Percentiles rank a stretch among this genome's conserved stretches.
These are phyloP conservation scores for Candida buenavistaensis DNA, from an alignment of 1,139 yeast genomes.

Conservation along the genomic window DNA sequence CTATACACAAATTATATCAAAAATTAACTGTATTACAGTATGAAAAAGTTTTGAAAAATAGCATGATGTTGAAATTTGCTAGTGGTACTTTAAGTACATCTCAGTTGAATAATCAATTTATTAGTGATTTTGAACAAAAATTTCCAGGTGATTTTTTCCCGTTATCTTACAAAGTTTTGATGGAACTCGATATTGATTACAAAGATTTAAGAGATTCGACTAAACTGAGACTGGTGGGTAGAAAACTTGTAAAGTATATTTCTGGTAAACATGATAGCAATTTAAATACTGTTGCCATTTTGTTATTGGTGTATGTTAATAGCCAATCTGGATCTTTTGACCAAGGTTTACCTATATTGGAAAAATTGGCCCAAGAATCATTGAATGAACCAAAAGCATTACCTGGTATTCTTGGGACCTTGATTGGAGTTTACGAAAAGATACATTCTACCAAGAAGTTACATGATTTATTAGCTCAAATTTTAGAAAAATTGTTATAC, in stretches of 20 bases:
- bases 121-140: slow-evolving; percentile 20
- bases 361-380: slow-evolving; percentile 24
- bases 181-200: slow-evolving; percentile 27
- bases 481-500: slow-evolving; percentile 22
- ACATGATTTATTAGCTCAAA: slow-evolving; percentile 23
- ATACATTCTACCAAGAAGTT: slow-evolving; percentile 26
- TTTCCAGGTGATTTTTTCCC: slow-evolving; percentile 38
- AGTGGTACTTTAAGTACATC: slow-evolving; percentile 35
- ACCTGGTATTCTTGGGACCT: slow-evolving; percentile 47
- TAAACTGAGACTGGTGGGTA: slow-evolving; percentile 18
- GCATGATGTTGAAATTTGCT: slow-evolving; percentile 39
- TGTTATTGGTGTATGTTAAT: slow-evolving; percentile 50
- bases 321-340: slow-evolving; percentile 37
- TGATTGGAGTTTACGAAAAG: slow-evolving; percentile 49
- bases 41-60: slow-evolving; percentile 42
- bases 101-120: slow-evolving; percentile 23
- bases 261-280: slow-evolving; percentile 9
- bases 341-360: slow-evolving; percentile 47
- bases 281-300: slow-evolving; percentile 26
- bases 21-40: slow-evolving; percentile 49
- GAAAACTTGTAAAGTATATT: slow-evolving; percentile 29
- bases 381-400: slow-evolving; percentile 16
- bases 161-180: slow-evolving; percentile 29
- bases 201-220: slow-evolving; percentile 25
- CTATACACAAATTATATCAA: slow-evolving; percentile 31